phyloP scores from a whole-genome alignment of 495 filamentous ascomycete genomes.

The Aspergillus haitiensis region DNA sequence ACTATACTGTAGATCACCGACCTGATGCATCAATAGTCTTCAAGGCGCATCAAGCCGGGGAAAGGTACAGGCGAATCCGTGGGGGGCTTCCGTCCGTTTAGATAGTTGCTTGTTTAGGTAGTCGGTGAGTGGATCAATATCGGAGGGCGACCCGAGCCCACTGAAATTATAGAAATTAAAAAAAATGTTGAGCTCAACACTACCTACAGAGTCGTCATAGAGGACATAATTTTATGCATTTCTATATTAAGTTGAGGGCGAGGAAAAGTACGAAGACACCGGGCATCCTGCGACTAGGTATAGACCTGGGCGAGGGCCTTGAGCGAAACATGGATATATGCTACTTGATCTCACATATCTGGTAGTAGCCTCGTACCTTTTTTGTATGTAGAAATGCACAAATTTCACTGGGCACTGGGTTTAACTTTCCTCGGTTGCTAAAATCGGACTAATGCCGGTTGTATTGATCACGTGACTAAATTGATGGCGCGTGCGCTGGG shows the following conservation, averaged over 20 bases:
- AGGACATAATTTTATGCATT: too few relatives aligned
- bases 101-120: constrained; percentile 35
- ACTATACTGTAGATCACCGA: constrained; percentile 6
- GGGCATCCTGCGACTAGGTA: too few relatives aligned
- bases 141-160: constrained; percentile 14
- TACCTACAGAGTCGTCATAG: too few relatives aligned
- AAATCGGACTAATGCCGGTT: neutral
- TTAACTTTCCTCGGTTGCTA: neutral
- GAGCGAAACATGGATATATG: too few relatives aligned
- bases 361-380: too few relatives aligned
- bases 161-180: neutral
- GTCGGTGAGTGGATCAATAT: constrained; percentile 36
- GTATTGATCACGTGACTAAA: constrained; percentile 10
- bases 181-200: neutral
- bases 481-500: constrained; percentile 14
- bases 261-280: neutral
- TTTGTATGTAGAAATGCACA: too few relatives aligned
- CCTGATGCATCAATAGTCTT: constrained; percentile 10
- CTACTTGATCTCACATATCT: neutral
- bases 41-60: constrained; percentile 20
- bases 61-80: constrained; percentile 21
- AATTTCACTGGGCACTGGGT: neutral
- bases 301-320: too few relatives aligned
- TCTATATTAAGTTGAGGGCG: neutral
- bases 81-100: constrained; percentile 14